A percentile compares a stretch with the other conserved stretches of the same genome.
These are phyloP conservation scores for Trametes polyzona DNA, from an alignment of 1,284 basidiomycete genomes.

Conservation along the genomic window DNA sequence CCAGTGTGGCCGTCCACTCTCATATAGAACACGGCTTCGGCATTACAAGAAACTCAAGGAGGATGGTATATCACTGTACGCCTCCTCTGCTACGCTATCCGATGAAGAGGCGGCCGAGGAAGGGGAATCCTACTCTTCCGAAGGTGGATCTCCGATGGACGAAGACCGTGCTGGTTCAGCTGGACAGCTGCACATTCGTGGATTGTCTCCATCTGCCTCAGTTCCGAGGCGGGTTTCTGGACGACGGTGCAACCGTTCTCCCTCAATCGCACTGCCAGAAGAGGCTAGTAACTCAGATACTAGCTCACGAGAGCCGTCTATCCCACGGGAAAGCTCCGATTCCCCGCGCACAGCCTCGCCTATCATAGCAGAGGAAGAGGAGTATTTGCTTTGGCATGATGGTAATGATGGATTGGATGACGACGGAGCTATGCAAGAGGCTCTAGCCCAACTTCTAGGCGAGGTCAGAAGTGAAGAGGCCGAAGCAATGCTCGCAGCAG, in stretches of 20 bases:
- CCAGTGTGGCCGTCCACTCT: neutral
- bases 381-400: no score
- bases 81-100: neutral
- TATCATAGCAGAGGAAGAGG: no score
- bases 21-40: neutral
- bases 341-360: no score
- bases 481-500: neutral
- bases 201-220: no score
- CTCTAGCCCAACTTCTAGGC: neutral
- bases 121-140: neutral
- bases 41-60: neutral
- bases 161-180: no score
- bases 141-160: neutral
- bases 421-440: neutral
- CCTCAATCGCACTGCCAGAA: no score
- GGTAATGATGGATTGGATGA: neutral
- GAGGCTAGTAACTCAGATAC: no score
- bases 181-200: no score
- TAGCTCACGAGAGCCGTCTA: no score
- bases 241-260: no score
- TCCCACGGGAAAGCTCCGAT: no score
- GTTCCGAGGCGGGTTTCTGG: no score
- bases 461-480: neutral
- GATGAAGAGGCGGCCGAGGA: neutral
- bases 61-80: neutral